Conservation (phyloP, 768 basidiomycete genomes). For the Trametes cubensis region DNA sequence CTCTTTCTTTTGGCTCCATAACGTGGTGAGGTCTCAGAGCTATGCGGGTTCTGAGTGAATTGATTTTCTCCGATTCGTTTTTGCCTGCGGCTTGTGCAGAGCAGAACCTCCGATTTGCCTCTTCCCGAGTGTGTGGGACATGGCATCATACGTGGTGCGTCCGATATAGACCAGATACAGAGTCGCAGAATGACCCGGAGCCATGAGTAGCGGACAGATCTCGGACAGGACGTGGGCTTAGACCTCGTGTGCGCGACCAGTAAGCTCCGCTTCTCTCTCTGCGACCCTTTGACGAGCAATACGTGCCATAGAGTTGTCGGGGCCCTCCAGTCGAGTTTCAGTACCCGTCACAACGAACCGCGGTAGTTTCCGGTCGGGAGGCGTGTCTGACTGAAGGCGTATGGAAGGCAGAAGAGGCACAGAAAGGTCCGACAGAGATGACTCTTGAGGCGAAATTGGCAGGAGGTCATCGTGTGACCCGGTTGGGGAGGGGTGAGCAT, state of each 20-base stretch:
- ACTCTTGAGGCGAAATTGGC: background rate
- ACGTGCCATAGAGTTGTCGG: slow-evolving; percentile 16
- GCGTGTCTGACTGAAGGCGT: background rate
- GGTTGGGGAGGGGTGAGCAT: too few relatives aligned
- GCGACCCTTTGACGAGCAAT: slow-evolving; percentile 11
- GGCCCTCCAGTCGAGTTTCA: slow-evolving; percentile 12
- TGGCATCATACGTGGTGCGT: too few relatives aligned
- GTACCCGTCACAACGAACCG: slow-evolving; percentile 2
- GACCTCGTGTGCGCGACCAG: slow-evolving; percentile 7
- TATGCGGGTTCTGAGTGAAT: too few relatives aligned
- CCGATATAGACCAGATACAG: too few relatives aligned
- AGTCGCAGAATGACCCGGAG: too few relatives aligned
- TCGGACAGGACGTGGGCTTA: background rate
- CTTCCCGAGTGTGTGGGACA: too few relatives aligned
- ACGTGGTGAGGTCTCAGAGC: too few relatives aligned
- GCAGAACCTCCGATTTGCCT: too few relatives aligned
- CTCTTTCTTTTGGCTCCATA: too few relatives aligned
- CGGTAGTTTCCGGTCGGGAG: background rate
- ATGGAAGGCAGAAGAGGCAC: background rate
- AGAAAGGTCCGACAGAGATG: slow-evolving; percentile 1
- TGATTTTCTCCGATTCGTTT: too few relatives aligned
- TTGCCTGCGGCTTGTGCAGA: too few relatives aligned
- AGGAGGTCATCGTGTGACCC: background rate
- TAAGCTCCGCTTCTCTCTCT: slow-evolving; percentile 14
- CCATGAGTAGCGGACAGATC: too few relatives aligned